These are phyloP conservation scores for Tetracentron sinense DNA, from an alignment of 164 flowering plant genomes.

Conservation along the genomic window DNA sequence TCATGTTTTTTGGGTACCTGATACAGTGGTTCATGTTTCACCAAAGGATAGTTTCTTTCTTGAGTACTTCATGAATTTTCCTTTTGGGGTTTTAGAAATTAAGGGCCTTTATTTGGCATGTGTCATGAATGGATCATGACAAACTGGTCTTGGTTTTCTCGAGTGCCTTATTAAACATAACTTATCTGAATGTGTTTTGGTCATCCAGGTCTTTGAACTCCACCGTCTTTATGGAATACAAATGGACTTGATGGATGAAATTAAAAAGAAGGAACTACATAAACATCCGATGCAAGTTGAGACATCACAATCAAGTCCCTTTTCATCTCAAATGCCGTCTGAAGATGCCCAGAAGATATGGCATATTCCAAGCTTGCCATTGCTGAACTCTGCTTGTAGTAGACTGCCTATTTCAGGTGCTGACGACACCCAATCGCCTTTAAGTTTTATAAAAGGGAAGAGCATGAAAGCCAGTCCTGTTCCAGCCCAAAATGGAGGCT, in stretches of 20 bases:
- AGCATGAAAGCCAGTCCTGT: constrained; percentile 26
- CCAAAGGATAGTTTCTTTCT: too few relatives aligned
- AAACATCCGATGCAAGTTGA: constrained; percentile 35
- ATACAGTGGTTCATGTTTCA: too few relatives aligned
- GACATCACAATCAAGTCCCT: constrained; percentile 44
- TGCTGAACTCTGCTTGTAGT: constrained; percentile 33
- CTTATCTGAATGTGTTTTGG: neutral
- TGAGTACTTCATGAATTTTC: too few relatives aligned
- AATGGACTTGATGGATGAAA: constrained; percentile 77
- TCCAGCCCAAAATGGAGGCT: constrained; percentile 40
- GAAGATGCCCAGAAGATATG: constrained; percentile 44
- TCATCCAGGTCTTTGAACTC: constrained; percentile 72
- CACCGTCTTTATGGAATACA: constrained; percentile 87
- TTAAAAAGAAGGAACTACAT: constrained; percentile 44
- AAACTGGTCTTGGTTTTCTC: neutral
- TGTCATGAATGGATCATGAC: neutral
- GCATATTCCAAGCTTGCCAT: constrained; percentile 39
- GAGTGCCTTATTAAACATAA: neutral
- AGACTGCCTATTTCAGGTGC: constrained; percentile 46
- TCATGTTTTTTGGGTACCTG: neutral
- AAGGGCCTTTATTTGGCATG: neutral
- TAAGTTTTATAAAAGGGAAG: constrained; percentile 43
- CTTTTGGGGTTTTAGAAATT: neutral
- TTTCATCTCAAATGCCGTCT: constrained; percentile 46
- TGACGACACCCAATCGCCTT: constrained; percentile 40